A percentile compares a stretch with the other conserved stretches of the same genome.
These are phyloP conservation scores for Cadophora gregata DNA, from an alignment of 2,329 filamentous ascomycete genomes.

Conservation along the genomic window DNA sequence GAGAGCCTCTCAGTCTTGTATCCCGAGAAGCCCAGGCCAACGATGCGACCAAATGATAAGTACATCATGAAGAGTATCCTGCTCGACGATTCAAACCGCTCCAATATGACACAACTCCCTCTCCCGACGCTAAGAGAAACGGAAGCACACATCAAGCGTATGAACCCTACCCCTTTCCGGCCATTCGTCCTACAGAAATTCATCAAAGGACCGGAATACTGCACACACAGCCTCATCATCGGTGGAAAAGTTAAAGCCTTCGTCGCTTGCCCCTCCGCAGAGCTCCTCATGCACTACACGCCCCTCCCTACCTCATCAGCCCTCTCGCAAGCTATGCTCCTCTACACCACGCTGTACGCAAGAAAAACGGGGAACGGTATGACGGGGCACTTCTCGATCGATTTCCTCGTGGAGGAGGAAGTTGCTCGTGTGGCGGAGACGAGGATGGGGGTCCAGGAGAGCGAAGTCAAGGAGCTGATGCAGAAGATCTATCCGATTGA, in stretches of 20 bases:
- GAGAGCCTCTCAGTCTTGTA: conserved; percentile 60
- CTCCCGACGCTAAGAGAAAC: conserved; percentile 59
- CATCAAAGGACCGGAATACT: conserved; percentile 68
- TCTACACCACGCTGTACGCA: conserved; percentile 67
- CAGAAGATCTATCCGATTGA: conserved; percentile 69
- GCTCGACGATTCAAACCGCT: conserved; percentile 64
- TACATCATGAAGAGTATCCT: conserved; percentile 72
- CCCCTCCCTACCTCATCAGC: conserved; percentile 60
- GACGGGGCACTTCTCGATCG: conserved; percentile 76
- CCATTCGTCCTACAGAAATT: conserved; percentile 76
- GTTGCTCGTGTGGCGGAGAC: conserved; percentile 24
- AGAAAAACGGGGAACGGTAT: conserved; percentile 54
- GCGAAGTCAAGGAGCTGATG: conserved; percentile 37
- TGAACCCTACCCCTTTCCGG: conserved; percentile 47
- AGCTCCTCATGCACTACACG: conserved; percentile 70
- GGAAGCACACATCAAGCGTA: conserved; percentile 55
- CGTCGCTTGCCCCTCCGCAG: conserved; percentile 67
- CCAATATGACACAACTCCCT: conserved; percentile 70
- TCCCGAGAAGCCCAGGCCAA: conserved; percentile 29
- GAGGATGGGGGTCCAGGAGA: conserved; percentile 20
- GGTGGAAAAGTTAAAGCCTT: conserved; percentile 69
- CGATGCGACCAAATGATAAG: conserved; percentile 45
- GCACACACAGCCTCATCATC: conserved; percentile 74
- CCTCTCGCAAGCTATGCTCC: conserved; percentile 64
- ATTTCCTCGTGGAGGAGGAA: conserved; percentile 66